phyloP scores from a whole-genome alignment of 345 rosid species.

The thale cress (Arabidopsis thaliana) region TAIR10.1 NC_003076.8:20380501-20381000 shows the following conservation, averaged over 20 bases:
- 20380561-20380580: not conserved
- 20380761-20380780: conserved; percentile 58
- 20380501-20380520: not conserved
- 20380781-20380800: conserved; percentile 62
- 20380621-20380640: not conserved
- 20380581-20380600: not conserved
- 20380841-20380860: conserved; percentile 70
- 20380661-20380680: conserved; percentile 75
- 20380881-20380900: conserved; percentile 63
- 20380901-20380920: conserved; percentile 57
- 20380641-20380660: conserved; percentile 47
- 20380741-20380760: conserved; percentile 56
- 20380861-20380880: conserved; percentile 62
- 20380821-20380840: conserved; percentile 50
- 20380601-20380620: not conserved
- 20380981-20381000: conserved; percentile 32
- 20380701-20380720: conserved; percentile 59
- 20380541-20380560: not conserved
- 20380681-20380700: conserved; percentile 51
- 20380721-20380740: conserved; percentile 69
- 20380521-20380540: not conserved
- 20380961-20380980: conserved; percentile 45
- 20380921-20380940: conserved; percentile 83
- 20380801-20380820: conserved; percentile 50
- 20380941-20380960: conserved; percentile 65